phyloP scores from a whole-genome alignment of 306 rosid species.

The Luffa aegyptiaca region DNA sequence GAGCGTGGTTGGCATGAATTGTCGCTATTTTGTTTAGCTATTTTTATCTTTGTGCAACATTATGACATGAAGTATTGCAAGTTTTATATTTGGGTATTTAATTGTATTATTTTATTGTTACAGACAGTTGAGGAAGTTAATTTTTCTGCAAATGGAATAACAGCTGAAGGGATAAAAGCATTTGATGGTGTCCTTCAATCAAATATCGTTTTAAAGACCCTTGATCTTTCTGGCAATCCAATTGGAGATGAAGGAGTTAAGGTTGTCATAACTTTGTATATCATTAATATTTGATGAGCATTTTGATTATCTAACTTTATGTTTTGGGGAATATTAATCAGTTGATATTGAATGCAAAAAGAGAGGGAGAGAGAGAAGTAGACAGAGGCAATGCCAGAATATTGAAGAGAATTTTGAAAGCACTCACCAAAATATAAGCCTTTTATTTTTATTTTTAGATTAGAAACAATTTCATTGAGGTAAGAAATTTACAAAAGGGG shows the following conservation, averaged over 20 bases:
- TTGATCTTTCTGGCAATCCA: conserved; percentile 91
- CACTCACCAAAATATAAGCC: neutral
- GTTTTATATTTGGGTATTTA: neutral
- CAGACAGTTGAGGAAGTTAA: conserved; percentile 88
- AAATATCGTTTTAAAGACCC: conserved; percentile 67
- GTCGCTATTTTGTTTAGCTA: neutral
- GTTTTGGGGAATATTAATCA: neutral
- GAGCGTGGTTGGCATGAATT: neutral
- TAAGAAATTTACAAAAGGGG: too few species aligned
- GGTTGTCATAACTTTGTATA: conserved; percentile 33
- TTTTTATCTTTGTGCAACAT: conserved; percentile 1
- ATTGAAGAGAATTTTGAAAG: neutral
- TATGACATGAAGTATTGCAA: neutral
- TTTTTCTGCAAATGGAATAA: conserved; percentile 96
- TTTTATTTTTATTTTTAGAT: too few species aligned
- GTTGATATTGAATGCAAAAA: neutral
- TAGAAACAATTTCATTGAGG: too few species aligned
- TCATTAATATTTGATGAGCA: neutral
- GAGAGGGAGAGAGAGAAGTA: neutral
- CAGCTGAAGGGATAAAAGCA: conserved; percentile 80
- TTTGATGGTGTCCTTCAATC: conserved; percentile 96
- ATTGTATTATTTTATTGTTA: conserved; percentile 10
- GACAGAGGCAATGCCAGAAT: neutral
- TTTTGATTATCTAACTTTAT: neutral
- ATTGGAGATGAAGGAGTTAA: conserved; percentile 92